These are phyloP conservation scores for Pseudocercospora crystallina DNA, from an alignment of 2,329 filamentous ascomycete genomes.

Conservation along the genomic window DNA sequence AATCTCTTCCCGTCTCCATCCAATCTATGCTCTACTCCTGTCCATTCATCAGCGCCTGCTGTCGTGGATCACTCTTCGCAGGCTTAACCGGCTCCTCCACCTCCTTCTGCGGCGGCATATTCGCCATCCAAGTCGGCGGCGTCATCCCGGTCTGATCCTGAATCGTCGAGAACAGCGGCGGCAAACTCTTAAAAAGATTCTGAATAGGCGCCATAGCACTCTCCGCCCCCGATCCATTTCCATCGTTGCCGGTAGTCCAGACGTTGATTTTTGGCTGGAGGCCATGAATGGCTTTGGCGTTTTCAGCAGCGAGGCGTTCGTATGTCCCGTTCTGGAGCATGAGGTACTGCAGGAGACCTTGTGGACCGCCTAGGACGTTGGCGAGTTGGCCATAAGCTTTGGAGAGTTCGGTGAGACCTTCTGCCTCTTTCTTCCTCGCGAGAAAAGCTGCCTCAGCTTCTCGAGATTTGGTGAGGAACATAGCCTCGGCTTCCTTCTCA, in stretches of 20 bases:
- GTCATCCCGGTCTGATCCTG: slow-evolving; percentile 85
- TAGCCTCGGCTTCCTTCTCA: slow-evolving; percentile 35
- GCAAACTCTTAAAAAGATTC: slow-evolving; percentile 81
- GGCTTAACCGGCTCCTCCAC: neutral
- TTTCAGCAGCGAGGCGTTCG: slow-evolving; percentile 73
- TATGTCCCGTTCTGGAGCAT: slow-evolving; percentile 85
- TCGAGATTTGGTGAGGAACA: slow-evolving; percentile 40
- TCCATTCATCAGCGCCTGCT: slow-evolving; percentile 21
- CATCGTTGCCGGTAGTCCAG: slow-evolving; percentile 71
- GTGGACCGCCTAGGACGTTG: slow-evolving; percentile 72
- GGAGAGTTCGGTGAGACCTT: slow-evolving; percentile 44
- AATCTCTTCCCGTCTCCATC: neutral
- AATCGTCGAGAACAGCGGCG: slow-evolving; percentile 79
- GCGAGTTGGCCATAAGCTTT: slow-evolving; percentile 64
- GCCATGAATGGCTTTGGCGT: slow-evolving; percentile 71
- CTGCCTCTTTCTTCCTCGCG: slow-evolving; percentile 69
- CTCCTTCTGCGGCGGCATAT: slow-evolving; percentile 45
- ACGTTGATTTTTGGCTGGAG: slow-evolving; percentile 86
- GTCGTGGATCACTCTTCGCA: no score
- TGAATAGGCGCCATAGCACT: slow-evolving; percentile 51
- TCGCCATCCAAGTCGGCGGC: slow-evolving; percentile 68
- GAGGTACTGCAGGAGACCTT: slow-evolving; percentile 76
- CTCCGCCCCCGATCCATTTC: slow-evolving; percentile 54
- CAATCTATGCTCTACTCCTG: no score
- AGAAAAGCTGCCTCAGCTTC: slow-evolving; percentile 62